Conservation (phyloP, 495 filamentous ascomycete species). For the Sordaria brevicollis region DNA sequence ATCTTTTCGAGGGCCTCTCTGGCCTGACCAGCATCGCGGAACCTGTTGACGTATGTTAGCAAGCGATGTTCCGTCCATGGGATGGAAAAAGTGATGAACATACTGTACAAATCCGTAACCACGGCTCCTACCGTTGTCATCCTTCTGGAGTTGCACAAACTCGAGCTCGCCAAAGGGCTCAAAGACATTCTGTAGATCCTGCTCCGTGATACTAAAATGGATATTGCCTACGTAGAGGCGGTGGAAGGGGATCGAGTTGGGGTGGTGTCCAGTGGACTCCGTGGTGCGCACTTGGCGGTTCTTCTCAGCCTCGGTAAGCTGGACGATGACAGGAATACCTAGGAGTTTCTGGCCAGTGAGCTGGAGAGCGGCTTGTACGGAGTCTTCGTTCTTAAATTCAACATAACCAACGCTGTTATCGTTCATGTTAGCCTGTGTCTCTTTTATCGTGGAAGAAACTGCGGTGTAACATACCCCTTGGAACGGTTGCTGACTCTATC, state of each 20-base stretch:
- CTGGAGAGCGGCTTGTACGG: conserved; percentile 85
- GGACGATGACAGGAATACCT: conserved; percentile 97
- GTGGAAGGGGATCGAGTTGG: conserved; percentile 83
- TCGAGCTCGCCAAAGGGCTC: conserved; percentile 97
- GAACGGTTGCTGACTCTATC: conserved; percentile 92
- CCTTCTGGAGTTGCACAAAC: conserved; percentile 94
- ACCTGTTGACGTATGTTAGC: conserved; percentile 50
- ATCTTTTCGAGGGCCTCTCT: conserved; percentile 94
- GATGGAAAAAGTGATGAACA: conserved; percentile 30
- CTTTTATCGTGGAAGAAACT: not conserved
- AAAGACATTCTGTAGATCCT: conserved; percentile 91
- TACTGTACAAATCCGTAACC: conserved; percentile 99
- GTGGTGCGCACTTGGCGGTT: conserved; percentile 90
- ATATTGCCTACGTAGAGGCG: conserved; percentile 99
- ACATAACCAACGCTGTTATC: conserved; percentile 86
- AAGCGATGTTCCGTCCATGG: not conserved
- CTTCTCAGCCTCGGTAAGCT: conserved; percentile 98
- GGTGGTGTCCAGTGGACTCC: conserved; percentile 52
- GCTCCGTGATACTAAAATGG: conserved; percentile 98
- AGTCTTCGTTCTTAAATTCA: conserved; percentile 96
- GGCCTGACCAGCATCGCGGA: conserved; percentile 82
- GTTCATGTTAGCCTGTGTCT: conserved; percentile 24
- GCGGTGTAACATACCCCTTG: conserved; percentile 68
- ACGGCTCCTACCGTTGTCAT: conserved; percentile 79
- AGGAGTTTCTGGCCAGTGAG: conserved; percentile 97